These are phyloP conservation scores for Trichoderma koningiopsis DNA, from an alignment of 2,329 filamentous ascomycete genomes.

Conservation along the genomic window DNA sequence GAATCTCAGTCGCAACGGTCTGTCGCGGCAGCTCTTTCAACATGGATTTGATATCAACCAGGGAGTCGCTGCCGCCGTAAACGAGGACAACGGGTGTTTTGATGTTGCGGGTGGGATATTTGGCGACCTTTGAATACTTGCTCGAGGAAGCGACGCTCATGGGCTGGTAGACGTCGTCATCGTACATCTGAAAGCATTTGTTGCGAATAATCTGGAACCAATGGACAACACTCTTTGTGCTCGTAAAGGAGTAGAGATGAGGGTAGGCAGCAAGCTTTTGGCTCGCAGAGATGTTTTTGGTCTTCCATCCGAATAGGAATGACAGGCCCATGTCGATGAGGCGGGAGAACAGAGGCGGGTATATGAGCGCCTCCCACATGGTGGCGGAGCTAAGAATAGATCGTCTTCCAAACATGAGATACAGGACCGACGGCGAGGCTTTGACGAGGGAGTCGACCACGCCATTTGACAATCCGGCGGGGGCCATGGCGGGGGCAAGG, in stretches of 20 bases:
- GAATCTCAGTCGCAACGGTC: constrained; percentile 83
- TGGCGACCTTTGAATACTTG: constrained; percentile 94
- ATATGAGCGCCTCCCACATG: constrained; percentile 96
- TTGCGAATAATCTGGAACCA: constrained; percentile 99
- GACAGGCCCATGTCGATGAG: constrained; percentile 79
- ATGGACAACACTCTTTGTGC: constrained; percentile 94
- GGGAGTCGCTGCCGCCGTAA: constrained; percentile 89
- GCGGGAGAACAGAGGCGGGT: constrained; percentile 89
- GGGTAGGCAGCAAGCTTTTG: constrained; percentile 96
- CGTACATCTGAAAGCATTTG: constrained; percentile 96
- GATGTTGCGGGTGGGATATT: constrained; percentile 96
- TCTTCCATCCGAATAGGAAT: constrained; percentile 89
- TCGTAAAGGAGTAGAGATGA: constrained; percentile 95
- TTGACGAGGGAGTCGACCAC: constrained; percentile 93
- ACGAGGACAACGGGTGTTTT: constrained; percentile 91
- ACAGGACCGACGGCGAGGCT: constrained; percentile 88
- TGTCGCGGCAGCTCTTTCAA: constrained; percentile 80
- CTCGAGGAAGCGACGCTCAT: constrained; percentile 69
- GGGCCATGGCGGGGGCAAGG: constrained; percentile 93
- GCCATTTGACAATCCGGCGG: constrained; percentile 83
- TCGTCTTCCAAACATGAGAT: constrained; percentile 86
- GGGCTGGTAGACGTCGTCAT: constrained; percentile 85
- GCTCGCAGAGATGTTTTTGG: constrained; percentile 76
- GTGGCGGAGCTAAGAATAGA: constrained; percentile 91
- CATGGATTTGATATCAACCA: constrained; percentile 94